Base-by-base conservation (phyloP, 768 basidiomycete genomes). In the Amanita thiersii region DNA sequence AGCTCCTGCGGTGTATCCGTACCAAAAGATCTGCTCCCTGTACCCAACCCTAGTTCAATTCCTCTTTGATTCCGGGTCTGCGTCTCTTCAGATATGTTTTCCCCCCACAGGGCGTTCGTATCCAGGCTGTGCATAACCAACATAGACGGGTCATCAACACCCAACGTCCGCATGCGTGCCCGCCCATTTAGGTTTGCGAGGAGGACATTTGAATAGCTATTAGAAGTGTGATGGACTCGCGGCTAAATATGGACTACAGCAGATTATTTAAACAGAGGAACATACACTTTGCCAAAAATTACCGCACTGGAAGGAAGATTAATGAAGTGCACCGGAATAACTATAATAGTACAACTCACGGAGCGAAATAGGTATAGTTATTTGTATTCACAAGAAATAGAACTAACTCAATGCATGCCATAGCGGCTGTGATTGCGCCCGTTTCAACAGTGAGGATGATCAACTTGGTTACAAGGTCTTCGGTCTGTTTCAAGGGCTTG, bases 141-240 rank as follows among this genome's bases (percentile, higher is more conserved):
- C n/a, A n/a, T n/a, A n/a, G n/a, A n/a, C n/a, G n/a, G n/a, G n/a
- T n/a, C n/a, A n/a, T n/a, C n/a, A n/a, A n/a, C n/a, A n/a, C n/a
- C n/a, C n/a, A n/a, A n/a, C n/a, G n/a, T n/a, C 5, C 42, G 34
- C 26, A 26, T 20, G 14, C 44, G 44, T 18, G n/a, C n/a, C n/a
- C n/a, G n/a, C n/a, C 44, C 44, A 33, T 45, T 45, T 28, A 45
- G 38, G 39, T 38, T 38, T 20, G 44, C 44, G 7, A 45, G 30
- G 12, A 35, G 26, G 11, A 45, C 36, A 24, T 45, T 45, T 3
- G 44, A 39, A 14, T 45, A 45, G 19, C 36, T 38, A n/a, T n/a
- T n/a, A n/a, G n/a, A n/a, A n/a, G n/a, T n/a, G n/a, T n/a, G n/a
- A n/a, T n/a, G n/a, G n/a, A n/a, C n/a, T n/a, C n/a, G n/a, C n/a